Evolutionary conservation across 2,329 filamentous ascomycete species (phyloP).

Genomic region (Westerdykella ornata): DNA sequence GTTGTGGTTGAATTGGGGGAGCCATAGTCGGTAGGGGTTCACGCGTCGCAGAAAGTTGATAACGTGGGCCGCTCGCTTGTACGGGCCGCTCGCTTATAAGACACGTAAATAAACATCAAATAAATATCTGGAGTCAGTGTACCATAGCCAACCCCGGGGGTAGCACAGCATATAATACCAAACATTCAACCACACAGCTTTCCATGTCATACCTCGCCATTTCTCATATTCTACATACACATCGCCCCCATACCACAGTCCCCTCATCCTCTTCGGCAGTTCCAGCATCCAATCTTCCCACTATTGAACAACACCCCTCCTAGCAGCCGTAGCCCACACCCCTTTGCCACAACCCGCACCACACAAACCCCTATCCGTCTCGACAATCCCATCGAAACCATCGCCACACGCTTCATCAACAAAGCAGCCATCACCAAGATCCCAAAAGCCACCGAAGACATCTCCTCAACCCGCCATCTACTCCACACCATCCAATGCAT

Average conservation of each 20-base stretch:
- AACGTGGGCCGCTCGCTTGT: conserved; percentile 2
- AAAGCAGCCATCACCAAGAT: conserved; percentile 8
- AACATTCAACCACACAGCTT: no score
- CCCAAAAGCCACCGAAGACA: conserved; percentile 14
- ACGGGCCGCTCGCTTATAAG: background rate
- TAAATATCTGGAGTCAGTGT: no score
- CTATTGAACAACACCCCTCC: conserved; percentile 22
- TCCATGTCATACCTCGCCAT: no score
- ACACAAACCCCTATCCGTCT: conserved; percentile 13
- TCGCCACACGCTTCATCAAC: conserved; percentile 20
- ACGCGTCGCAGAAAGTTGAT: conserved; percentile 4
- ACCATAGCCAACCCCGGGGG: no score
- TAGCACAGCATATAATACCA: no score
- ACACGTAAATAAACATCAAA: no score
- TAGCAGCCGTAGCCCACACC: conserved; percentile 18
- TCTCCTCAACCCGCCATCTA: conserved; percentile 26
- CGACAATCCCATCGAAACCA: conserved; percentile 12
- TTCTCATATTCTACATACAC: no score
- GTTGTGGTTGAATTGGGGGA: background rate
- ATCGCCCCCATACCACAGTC: no score
- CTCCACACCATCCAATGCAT: conserved; percentile 22
- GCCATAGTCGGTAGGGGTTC: background rate
- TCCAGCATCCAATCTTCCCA: conserved; percentile 26
- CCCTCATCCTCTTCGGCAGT: conserved; percentile 26
- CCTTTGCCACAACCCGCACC: conserved; percentile 24